Percentiles rank a stretch among this genome's conserved stretches.
Evolutionary conservation across 768 basidiomycete genomes (phyloP).

Genomic region (Trametes elegans): DNA sequence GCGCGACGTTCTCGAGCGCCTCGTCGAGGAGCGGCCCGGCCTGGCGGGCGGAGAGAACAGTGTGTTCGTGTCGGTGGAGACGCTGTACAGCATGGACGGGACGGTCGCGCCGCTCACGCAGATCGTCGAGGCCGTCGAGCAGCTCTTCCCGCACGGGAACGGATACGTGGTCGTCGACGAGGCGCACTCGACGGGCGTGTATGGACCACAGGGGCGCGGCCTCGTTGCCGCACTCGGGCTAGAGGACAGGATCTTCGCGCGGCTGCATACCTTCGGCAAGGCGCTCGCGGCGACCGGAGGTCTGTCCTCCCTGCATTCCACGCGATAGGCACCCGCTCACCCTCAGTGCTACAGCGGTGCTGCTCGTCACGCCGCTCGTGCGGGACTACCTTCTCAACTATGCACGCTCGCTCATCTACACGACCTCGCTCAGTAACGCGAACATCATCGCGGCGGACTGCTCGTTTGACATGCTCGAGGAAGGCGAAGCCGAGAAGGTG

Average conservation of each 20-base stretch:
- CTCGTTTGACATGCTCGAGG: conserved; percentile 75
- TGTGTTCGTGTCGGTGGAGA: conserved; percentile 85
- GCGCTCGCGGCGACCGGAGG: conserved; percentile 84
- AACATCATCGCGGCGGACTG: conserved; percentile 75
- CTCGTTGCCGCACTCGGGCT: conserved; percentile 69
- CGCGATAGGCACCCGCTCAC: background rate
- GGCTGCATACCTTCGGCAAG: conserved; percentile 93
- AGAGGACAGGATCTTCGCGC: conserved; percentile 66
- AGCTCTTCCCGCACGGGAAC: conserved; percentile 58
- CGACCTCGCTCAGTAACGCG: conserved; percentile 76
- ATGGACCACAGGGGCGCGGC: conserved; percentile 76
- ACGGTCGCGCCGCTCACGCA: conserved; percentile 75
- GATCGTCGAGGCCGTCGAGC: conserved; percentile 63
- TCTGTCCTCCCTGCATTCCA: conserved; percentile 37
- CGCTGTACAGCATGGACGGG: conserved; percentile 95
- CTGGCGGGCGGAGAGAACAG: conserved; percentile 41
- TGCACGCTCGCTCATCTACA: conserved; percentile 88
- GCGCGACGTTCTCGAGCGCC: conserved; percentile 38
- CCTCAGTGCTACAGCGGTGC: conserved; percentile 52
- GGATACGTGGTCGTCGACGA: conserved; percentile 85
- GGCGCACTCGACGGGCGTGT: conserved; percentile 91
- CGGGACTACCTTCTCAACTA: conserved; percentile 90
- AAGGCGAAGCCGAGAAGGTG: conserved; percentile 63
- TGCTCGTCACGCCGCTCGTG: conserved; percentile 69
- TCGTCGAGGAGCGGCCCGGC: conserved; percentile 38